A percentile compares a stretch with the other conserved stretches of the same genome.
Conservation (phyloP, 2,329 filamentous ascomycete species). For the Talaromyces sp. region DNA sequence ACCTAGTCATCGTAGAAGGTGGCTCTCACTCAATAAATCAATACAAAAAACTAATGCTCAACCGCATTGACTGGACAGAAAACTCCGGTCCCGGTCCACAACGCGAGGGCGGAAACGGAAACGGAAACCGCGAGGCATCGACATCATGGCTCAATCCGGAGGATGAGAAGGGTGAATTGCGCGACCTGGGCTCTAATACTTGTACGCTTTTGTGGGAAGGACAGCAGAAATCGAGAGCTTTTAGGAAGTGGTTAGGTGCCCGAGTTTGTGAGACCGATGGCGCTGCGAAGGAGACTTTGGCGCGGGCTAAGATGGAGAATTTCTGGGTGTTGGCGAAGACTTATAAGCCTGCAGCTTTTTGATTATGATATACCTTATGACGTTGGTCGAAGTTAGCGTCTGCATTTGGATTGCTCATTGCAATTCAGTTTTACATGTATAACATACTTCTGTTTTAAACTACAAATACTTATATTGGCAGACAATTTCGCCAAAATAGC, state of each 20-base stretch:
- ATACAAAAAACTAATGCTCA: constrained; percentile 90
- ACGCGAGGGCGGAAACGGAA: constrained; percentile 45
- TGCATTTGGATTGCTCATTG: not conserved
- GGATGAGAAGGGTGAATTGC: constrained; percentile 73
- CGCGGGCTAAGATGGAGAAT: constrained; percentile 84
- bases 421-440: not conserved
- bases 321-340: constrained; percentile 91
- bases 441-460: not conserved
- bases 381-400: not conserved
- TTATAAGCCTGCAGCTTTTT: constrained; percentile 35
- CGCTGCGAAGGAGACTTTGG: constrained; percentile 77
- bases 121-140: constrained; percentile 59
- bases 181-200: constrained; percentile 77
- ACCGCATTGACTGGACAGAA: constrained; percentile 93
- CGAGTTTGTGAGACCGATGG: constrained; percentile 91
- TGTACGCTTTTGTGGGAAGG: constrained; percentile 89
- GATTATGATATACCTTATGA: not conserved
- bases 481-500: not conserved
- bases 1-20: constrained; percentile 87
- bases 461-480: not conserved
- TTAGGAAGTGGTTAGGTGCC: constrained; percentile 78
- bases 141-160: constrained; percentile 75
- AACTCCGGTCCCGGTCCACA: constrained; percentile 66
- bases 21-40: constrained; percentile 77
- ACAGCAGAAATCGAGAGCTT: constrained; percentile 74